Conservation (phyloP, 139 green algal genomes). For the Chlamydomonas asymmetrica region DNA sequence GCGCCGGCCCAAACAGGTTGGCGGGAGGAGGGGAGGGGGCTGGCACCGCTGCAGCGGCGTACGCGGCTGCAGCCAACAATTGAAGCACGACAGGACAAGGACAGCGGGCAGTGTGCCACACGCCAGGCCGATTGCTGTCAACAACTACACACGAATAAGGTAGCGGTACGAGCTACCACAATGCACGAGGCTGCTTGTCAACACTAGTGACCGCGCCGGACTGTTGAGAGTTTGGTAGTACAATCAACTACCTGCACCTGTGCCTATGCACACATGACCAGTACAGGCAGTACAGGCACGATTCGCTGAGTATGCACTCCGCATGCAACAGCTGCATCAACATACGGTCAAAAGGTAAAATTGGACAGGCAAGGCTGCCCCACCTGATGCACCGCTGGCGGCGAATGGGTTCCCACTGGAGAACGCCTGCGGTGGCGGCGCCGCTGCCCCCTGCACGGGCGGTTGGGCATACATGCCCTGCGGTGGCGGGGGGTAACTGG, state of each 20-base stretch:
- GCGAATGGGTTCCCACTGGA: not conserved
- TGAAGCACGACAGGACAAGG: not conserved
- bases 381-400: not conserved
- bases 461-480: not conserved
- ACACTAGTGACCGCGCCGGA: not conserved
- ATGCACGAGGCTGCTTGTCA: not conserved
- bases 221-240: not conserved
- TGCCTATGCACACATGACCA: not conserved
- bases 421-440: not conserved
- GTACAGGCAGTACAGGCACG: not conserved
- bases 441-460: not conserved
- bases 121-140: not conserved
- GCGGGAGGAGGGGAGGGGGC: too few species aligned
- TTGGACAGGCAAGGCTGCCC: too few species aligned
- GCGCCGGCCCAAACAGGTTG: too few species aligned
- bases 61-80: not conserved
- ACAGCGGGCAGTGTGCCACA: not conserved
- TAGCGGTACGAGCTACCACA: conserved; percentile 4
- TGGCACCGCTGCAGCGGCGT: not conserved
- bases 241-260: not conserved
- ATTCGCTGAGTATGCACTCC: too few species aligned
- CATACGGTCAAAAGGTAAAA: too few species aligned
- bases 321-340: too few species aligned
- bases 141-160: not conserved
- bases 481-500: not conserved